These are phyloP conservation scores for Thelonectria rubi DNA, from an alignment of 2,329 filamentous ascomycete genomes.

Conservation along the genomic window DNA sequence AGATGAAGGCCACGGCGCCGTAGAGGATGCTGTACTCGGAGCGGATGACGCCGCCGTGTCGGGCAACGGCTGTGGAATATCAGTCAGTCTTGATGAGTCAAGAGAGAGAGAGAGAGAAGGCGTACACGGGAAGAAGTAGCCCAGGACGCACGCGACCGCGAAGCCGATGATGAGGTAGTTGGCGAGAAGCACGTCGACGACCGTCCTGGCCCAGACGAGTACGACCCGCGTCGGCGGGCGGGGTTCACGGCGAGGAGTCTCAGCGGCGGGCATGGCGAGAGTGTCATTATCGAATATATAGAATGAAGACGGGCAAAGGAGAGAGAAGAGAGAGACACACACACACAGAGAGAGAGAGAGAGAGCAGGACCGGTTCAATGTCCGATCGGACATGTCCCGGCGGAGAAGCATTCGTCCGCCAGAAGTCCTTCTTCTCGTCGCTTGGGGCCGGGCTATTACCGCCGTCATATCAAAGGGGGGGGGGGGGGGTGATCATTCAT, in stretches of 20 bases:
- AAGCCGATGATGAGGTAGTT: slow-evolving; percentile 75
- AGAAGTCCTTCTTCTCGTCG: neutral
- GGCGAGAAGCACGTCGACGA: slow-evolving; percentile 53
- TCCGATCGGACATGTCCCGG: slow-evolving; percentile 11
- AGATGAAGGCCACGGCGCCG: slow-evolving; percentile 74
- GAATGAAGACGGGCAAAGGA: neutral
- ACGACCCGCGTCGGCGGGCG: slow-evolving; percentile 6
- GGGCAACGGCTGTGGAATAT: slow-evolving; percentile 54
- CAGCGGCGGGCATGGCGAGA: slow-evolving; percentile 30
- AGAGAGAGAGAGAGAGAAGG: neutral
- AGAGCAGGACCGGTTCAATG: neutral
- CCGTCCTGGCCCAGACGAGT: slow-evolving; percentile 31
- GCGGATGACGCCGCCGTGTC: slow-evolving; percentile 58
- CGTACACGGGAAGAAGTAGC: slow-evolving; percentile 55
- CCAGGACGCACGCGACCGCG: slow-evolving; percentile 60
- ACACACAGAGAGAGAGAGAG: neutral
- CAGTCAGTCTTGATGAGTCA: slow-evolving; percentile 18
- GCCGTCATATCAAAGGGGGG: slow-evolving; percentile 21
- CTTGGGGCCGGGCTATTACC: slow-evolving; percentile 36
- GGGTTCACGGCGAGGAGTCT: slow-evolving; percentile 21
- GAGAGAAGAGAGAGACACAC: neutral
- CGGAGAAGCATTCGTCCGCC: slow-evolving; percentile 12
- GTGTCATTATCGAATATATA: neutral
- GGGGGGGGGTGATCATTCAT: neutral
- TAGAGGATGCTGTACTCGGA: slow-evolving; percentile 71